phyloP scores from a whole-genome alignment of 2,329 filamentous ascomycete species.

The Alternaria triticina region DNA sequence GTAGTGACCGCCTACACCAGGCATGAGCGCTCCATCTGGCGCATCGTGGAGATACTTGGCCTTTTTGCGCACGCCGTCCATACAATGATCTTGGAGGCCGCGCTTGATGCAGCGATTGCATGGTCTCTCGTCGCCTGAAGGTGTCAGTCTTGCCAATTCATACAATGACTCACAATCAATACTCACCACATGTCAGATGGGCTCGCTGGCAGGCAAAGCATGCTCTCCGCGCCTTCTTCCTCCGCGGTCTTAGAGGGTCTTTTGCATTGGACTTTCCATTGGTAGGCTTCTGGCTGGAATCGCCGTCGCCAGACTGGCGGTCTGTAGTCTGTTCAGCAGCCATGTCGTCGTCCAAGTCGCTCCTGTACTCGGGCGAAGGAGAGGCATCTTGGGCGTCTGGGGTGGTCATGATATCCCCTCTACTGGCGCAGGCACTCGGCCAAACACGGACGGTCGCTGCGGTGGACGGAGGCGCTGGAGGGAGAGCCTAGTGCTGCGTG shows the following conservation, averaged over 20 bases:
- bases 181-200: slow-evolving; percentile 97
- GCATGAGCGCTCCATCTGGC: slow-evolving; percentile 83
- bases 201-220: slow-evolving; percentile 97
- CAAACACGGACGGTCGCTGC: slow-evolving; percentile 40
- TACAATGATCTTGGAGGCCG: slow-evolving; percentile 86
- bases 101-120: slow-evolving; percentile 95
- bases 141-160: not conserved
- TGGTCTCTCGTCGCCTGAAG: slow-evolving; percentile 86
- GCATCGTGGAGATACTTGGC: slow-evolving; percentile 98
- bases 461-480: slow-evolving; percentile 43
- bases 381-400: slow-evolving; percentile 56
- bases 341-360: slow-evolving; percentile 53
- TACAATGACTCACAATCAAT: not conserved
- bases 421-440: slow-evolving; percentile 28
- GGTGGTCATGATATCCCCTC: slow-evolving; percentile 56
- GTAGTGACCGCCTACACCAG: slow-evolving; percentile 79
- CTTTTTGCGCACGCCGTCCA: slow-evolving; percentile 97
- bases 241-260: slow-evolving; percentile 84
- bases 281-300: slow-evolving; percentile 37
- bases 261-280: slow-evolving; percentile 67
- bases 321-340: slow-evolving; percentile 51
- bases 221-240: slow-evolving; percentile 94
- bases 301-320: slow-evolving; percentile 46
- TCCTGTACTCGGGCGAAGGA: slow-evolving; percentile 55
- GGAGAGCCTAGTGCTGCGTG: slow-evolving; percentile 50